Percentiles rank a stretch among this genome's conserved stretches.
phyloP scores from a whole-genome alignment of 2,329 filamentous ascomycete species.

The Hypoxylon sp. region DNA sequence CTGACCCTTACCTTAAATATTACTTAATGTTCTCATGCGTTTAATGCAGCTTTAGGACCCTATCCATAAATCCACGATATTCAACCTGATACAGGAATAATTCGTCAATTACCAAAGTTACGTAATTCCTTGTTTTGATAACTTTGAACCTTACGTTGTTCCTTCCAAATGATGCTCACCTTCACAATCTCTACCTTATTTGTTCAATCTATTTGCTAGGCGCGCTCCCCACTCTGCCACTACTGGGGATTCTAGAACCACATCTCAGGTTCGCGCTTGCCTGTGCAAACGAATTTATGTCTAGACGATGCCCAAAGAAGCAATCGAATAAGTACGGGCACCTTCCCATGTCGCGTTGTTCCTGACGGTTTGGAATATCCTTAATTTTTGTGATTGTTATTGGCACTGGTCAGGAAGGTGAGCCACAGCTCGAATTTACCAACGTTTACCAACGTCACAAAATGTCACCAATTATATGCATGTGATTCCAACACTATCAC shows the following conservation, averaged over 20 bases:
- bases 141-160: not conserved
- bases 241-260: conserved; percentile 14
- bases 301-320: conserved; percentile 19
- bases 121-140: conserved; percentile 12
- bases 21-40: too few species aligned
- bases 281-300: conserved; percentile 13
- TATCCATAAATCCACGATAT: too few species aligned
- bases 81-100: too few species aligned
- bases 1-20: too few species aligned
- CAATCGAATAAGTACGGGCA: conserved; percentile 2
- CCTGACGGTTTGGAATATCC: conserved; percentile 9
- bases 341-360: not conserved
- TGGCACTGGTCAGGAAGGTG: conserved; percentile 43
- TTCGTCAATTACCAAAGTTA: too few species aligned
- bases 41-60: too few species aligned
- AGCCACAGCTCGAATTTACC: conserved; percentile 43
- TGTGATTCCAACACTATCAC: too few species aligned
- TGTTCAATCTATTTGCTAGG: conserved; percentile 18
- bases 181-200: conserved; percentile 27
- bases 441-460: conserved; percentile 21
- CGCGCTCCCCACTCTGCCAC: conserved; percentile 28
- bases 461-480: conserved; percentile 22
- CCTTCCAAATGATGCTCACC: conserved; percentile 14
- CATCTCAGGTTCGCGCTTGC: conserved; percentile 16
- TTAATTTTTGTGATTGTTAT: conserved; percentile 12